Evolutionary conservation across 306 rosid genomes (phyloP).

Genomic region (Quercus cerris): DNA sequence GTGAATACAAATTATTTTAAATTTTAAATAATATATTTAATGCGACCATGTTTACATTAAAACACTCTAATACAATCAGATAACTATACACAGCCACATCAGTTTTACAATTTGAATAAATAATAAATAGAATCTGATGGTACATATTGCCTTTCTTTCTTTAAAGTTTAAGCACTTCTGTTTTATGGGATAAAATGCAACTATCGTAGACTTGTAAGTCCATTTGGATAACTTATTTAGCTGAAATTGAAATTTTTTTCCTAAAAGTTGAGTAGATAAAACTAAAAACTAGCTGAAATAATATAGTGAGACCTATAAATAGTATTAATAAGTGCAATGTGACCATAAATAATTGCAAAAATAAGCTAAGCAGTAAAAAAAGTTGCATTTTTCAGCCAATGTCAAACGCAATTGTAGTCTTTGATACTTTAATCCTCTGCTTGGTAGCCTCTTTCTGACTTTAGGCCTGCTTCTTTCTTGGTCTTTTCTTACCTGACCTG

Average conservation of each 20-base stretch:
- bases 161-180: background rate
- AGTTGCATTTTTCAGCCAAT: background rate
- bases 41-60: background rate
- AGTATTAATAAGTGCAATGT: rapidly evolving
- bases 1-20: background rate
- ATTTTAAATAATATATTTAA: background rate
- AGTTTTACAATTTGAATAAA: no score
- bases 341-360: rapidly evolving
- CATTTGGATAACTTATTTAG: no score
- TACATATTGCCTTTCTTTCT: background rate
- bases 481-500: background rate
- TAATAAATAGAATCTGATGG: background rate
- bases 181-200: background rate
- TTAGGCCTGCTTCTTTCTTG: background rate
- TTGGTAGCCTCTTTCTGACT: background rate
- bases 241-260: no score
- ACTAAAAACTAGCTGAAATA: rapidly evolving
- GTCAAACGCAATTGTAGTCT: rapidly evolving
- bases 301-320: rapidly evolving
- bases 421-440: background rate
- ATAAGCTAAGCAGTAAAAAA: no score
- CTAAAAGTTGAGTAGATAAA: no score
- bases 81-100: background rate
- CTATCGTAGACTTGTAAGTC: no score
- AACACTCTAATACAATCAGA: background rate